These are phyloP conservation scores for Phlebiopsis gigantea DNA, from an alignment of 768 basidiomycete species.

Conservation along the genomic window DNA sequence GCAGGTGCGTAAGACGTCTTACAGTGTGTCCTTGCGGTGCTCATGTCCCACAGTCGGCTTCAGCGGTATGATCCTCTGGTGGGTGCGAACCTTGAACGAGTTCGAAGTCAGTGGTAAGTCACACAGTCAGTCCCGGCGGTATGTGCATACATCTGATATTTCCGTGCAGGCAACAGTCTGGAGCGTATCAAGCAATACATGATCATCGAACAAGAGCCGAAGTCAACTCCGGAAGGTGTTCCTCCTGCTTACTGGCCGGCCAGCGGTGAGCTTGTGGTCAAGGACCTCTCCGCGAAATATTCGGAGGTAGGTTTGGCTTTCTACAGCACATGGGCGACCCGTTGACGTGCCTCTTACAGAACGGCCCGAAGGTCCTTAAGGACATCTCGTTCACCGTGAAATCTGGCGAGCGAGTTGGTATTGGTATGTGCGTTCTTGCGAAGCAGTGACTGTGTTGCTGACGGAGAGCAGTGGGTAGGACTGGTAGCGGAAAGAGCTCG, in stretches of 20 bases:
- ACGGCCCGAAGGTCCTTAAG: constrained; percentile 54
- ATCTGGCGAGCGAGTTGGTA: constrained; percentile 53
- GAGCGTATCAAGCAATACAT: constrained; percentile 53
- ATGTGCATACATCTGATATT: background rate
- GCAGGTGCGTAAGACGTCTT: constrained; percentile 27
- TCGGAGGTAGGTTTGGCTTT: constrained; percentile 24
- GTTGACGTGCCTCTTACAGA: constrained; percentile 21
- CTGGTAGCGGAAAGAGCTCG: constrained; percentile 53
- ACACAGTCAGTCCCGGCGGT: too few relatives aligned
- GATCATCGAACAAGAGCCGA: constrained; percentile 50
- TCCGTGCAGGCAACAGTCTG: constrained; percentile 26
- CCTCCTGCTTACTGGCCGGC: constrained; percentile 66
- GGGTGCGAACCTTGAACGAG: constrained; percentile 40
- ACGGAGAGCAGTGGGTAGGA: constrained; percentile 44
- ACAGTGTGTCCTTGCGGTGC: background rate
- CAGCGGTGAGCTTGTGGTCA: constrained; percentile 46
- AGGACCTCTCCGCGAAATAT: constrained; percentile 48
- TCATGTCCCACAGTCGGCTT: constrained; percentile 37
- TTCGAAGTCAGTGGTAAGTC: constrained; percentile 39
- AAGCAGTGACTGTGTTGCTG: background rate
- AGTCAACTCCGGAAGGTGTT: constrained; percentile 32
- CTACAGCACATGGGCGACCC: background rate
- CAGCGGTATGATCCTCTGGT: constrained; percentile 48
- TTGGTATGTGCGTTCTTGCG: constrained; percentile 32
- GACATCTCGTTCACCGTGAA: constrained; percentile 45